Evolutionary conservation across 2,329 filamentous ascomycete species (phyloP), one percentile per base, ranked within the genome.

Genomic region (Phialocephala sp.): DNA sequence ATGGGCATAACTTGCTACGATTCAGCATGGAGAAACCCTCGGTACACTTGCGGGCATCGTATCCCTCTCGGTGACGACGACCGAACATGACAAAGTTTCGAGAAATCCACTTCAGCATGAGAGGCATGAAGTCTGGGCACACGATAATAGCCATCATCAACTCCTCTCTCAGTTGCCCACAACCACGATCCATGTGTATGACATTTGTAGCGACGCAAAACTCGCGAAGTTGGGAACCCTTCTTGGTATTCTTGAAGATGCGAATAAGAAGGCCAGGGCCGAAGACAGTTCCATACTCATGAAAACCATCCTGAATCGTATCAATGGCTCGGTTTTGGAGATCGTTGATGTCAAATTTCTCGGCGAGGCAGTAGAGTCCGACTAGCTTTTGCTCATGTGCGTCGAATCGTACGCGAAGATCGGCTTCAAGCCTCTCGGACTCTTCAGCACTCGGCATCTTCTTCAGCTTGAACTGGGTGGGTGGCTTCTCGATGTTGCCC

Each of bases 91-190:
- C 18, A 32, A 69, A 71, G 15, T 68, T 69, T 11, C 64, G 59
- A 2, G 64, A 65, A n/a, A 66, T 66, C 68, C 69, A 72, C 24
- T 54, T 70, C 15, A 71, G 41, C 65, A 71, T 69, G n/a, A 58
- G 47, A 22, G 37, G 22, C 14, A 72, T 52, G 59, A 67, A 69
- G 9, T 39, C 67, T 9, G 47, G 45, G 11, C n/a, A 27, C 4
- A 59, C 8, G 5, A 67, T 56, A 18, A 41, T 67, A 4, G 62
- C 54, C 35, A 57, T 50, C 59, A 70, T 67, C 6, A 69, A 50
- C 32, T 69, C 66, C 20, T 63, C 14, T 1, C 69, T 65, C 18
- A 70, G 50, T 11, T 67, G 57, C 1, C 22, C 45, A 27, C 69
- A 71, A 14, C 65, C 68, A 6, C 67, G 62, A 59, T 69, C 69